phyloP scores from a whole-genome alignment of 1,284 basidiomycete genomes.

The Irpex lacteus region DNA sequence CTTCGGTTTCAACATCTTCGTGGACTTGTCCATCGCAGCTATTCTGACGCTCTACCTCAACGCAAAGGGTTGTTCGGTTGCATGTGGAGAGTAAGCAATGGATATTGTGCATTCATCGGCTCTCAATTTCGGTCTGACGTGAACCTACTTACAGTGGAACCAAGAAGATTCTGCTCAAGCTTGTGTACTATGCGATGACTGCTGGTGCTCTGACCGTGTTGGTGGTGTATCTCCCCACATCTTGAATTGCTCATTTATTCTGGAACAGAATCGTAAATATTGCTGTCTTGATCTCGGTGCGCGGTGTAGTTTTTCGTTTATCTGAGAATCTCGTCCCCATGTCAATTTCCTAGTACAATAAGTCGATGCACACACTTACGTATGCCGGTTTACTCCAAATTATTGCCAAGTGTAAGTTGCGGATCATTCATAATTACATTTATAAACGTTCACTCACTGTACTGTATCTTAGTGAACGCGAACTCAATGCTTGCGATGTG shows the following conservation, averaged over 20 bases:
- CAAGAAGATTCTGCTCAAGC: neutral
- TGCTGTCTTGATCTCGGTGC: neutral
- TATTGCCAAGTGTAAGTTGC: neutral
- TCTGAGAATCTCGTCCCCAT: neutral
- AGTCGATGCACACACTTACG: neutral
- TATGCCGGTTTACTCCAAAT: neutral
- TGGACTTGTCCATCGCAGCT: neutral
- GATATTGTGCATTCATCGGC: no score
- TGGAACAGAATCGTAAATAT: neutral
- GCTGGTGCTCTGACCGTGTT: neutral
- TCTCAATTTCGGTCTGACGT: no score
- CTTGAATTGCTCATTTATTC: neutral
- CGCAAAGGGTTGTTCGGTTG: neutral
- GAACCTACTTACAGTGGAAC: neutral
- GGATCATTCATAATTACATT: neutral
- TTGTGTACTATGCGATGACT: neutral
- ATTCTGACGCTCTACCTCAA: neutral
- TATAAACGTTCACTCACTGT: neutral
- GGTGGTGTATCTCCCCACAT: neutral
- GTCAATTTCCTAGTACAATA: neutral
- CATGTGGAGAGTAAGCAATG: neutral
- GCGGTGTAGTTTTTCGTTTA: no score
- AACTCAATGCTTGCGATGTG: neutral
- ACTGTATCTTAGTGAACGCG: neutral
- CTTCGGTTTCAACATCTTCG: neutral